These are phyloP conservation scores for Waltergamsia citrina DNA, from an alignment of 2,329 filamentous ascomycete species.

Conservation along the genomic window DNA sequence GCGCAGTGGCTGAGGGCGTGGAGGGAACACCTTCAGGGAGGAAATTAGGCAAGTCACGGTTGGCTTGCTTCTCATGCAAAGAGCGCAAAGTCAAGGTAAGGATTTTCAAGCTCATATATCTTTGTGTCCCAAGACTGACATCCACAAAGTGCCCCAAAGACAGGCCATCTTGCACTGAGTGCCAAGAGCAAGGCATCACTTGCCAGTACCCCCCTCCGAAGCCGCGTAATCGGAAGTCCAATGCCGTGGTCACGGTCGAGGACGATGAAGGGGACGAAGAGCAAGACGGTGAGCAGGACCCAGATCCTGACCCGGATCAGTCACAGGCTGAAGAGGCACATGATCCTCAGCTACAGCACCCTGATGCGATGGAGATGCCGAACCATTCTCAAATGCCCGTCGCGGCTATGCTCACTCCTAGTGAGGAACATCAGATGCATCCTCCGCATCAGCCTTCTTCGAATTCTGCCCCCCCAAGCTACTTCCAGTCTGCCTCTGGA, in stretches of 20 bases:
- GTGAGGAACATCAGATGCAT: slow-evolving; percentile 3
- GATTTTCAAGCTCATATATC: too few species aligned
- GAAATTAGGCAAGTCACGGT: slow-evolving; percentile 18
- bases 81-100: slow-evolving; percentile 27
- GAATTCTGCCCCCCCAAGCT: too few species aligned
- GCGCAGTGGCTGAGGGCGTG: slow-evolving; percentile 2
- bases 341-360: not conserved
- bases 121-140: not conserved
- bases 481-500: slow-evolving; percentile 4
- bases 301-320: not conserved
- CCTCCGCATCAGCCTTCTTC: too few species aligned
- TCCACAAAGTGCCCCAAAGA: slow-evolving; percentile 27
- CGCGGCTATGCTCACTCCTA: slow-evolving; percentile 6
- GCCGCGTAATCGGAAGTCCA: slow-evolving; percentile 11
- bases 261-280: slow-evolving; percentile 8
- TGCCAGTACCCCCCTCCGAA: slow-evolving; percentile 30
- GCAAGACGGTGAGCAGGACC: slow-evolving; percentile 7
- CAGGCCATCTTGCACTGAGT: slow-evolving; percentile 28
- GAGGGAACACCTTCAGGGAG: slow-evolving; percentile 6
- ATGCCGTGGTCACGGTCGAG: slow-evolving; percentile 8
- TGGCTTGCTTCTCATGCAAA: slow-evolving; percentile 26
- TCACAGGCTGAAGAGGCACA: not conserved
- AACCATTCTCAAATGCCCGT: slow-evolving; percentile 7
- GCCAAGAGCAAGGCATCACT: slow-evolving; percentile 15
- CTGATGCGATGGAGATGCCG: not conserved